Base-by-base conservation (phyloP, 345 rosid species). In the Trapa bicornis region DNA sequence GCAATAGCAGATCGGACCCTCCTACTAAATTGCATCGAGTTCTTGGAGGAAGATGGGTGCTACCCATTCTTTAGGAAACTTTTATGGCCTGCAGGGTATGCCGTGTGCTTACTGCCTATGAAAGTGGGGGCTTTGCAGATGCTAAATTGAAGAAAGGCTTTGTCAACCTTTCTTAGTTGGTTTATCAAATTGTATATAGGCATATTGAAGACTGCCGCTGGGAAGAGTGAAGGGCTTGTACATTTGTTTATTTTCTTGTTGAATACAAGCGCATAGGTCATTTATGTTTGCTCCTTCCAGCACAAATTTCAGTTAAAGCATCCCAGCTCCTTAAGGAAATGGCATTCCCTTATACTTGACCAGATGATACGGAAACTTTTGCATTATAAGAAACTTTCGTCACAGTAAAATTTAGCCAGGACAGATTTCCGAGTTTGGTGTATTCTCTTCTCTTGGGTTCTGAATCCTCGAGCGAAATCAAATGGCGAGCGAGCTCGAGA, bases 401-500 rank as follows among this genome's bases (percentile, higher is more conserved):
- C 29, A 22, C 29, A 22, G 29, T 22, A 22, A 22, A 22, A 22
- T 22, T 22, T 22, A 22, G 29, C 29, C 29, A 22, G 29, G 48
- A 45, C 48, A 45, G 48, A 45, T 45, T 45, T 45, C 11, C 48
- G 13, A 45, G 11, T 13, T 45, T 13, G 48, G 48, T 8, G 45
- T 8, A 42, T 42, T 42, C 45, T 3, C 48, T 7, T 4, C 12
- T 2, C 1, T 45, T 45, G 48, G 48, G 10, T 35, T 13, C 5
- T 11, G 45, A 16, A 61, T 17, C 1, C 58, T 37, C 3, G 35
- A 16, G 62, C 37, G 47, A 33, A 37, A 6, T 6, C 47, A 22
- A 72, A 87, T 85, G 88, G 76, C 84, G 57, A 80, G 56, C 61
- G 41, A 81, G 65, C 71, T 48, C 0, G 83, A 81, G 71, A 84